Conservation (phyloP, 2,329 filamentous ascomycete species). For the Penicillium crustosum region DNA sequence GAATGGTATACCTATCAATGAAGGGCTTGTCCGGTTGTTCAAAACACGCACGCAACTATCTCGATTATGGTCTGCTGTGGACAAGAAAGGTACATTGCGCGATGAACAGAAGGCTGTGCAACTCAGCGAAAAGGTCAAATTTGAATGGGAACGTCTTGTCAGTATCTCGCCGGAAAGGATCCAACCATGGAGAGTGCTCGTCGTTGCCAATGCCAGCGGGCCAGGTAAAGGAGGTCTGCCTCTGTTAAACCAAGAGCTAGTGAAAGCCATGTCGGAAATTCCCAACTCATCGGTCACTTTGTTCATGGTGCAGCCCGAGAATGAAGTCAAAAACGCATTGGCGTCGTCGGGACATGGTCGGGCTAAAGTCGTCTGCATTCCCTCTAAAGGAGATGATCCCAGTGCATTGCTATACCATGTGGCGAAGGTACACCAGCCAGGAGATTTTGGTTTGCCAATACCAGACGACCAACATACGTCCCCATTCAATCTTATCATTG, state of each 20-base stretch:
- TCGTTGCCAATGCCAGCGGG: constrained; percentile 1
- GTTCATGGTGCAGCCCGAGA: neutral
- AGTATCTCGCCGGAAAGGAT: neutral
- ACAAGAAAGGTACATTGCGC: neutral
- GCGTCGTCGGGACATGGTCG: neutral
- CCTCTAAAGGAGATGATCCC: neutral
- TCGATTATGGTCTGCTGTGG: constrained; percentile 1
- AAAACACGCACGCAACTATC: constrained; percentile 1
- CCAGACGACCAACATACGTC: neutral
- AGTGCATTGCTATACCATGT: constrained; percentile 1
- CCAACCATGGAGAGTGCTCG: neutral
- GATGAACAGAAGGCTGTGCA: neutral
- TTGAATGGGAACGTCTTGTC: constrained; percentile 2
- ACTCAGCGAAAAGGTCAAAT: neutral
- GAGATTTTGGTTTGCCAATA: neutral
- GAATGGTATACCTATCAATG: neutral
- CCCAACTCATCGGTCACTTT: neutral
- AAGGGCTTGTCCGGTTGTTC: neutral
- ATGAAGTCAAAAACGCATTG: neutral
- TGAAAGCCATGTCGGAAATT: constrained; percentile 3
- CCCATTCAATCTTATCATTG: constrained; percentile 2
- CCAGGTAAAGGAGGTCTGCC: constrained; percentile 2
- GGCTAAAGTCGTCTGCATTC: constrained; percentile 1
- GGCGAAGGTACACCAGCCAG: constrained; percentile 1
- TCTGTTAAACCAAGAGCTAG: constrained; percentile 3